Conservation (phyloP, 208 protist species). For the Trypanosoma lewisi region DNA sequence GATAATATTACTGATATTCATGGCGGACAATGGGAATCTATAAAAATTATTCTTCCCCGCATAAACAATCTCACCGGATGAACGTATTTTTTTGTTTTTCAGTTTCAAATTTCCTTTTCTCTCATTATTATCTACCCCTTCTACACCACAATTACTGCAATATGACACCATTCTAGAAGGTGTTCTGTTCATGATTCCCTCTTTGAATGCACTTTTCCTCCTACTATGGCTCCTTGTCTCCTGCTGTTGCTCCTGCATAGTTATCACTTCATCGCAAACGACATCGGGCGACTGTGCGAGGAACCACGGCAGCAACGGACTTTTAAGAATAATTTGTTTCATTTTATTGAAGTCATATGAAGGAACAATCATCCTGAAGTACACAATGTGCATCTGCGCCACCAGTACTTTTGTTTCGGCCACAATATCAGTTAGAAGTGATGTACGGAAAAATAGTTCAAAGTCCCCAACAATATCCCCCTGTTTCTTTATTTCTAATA, state of each 20-base stretch:
- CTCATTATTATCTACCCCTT: not conserved
- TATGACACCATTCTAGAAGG: too few relatives aligned
- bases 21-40: conserved; percentile 62
- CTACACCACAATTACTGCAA: not conserved
- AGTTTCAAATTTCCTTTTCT: not conserved
- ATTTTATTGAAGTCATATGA: conserved; percentile 2
- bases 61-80: conserved; percentile 78
- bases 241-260: too few relatives aligned
- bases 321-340: not conserved
- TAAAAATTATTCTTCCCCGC: conserved; percentile 77
- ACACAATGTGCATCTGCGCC: conserved; percentile 8
- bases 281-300: too few relatives aligned
- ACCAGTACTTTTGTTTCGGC: conserved; percentile 12
- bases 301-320: not conserved
- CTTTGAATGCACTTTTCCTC: too few relatives aligned
- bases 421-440: conserved; percentile 11
- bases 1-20: conserved; percentile 50
- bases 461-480: conserved; percentile 17
- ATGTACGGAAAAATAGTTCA: conserved; percentile 18
- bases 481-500: not conserved
- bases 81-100: conserved; percentile 27
- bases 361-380: conserved; percentile 11
- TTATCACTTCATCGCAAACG: too few relatives aligned
- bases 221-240: too few relatives aligned
- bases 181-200: too few relatives aligned